Evolutionary conservation across 352 stramenopile species (phyloP).

Genomic region (Saprolegnia diclina): DNA sequence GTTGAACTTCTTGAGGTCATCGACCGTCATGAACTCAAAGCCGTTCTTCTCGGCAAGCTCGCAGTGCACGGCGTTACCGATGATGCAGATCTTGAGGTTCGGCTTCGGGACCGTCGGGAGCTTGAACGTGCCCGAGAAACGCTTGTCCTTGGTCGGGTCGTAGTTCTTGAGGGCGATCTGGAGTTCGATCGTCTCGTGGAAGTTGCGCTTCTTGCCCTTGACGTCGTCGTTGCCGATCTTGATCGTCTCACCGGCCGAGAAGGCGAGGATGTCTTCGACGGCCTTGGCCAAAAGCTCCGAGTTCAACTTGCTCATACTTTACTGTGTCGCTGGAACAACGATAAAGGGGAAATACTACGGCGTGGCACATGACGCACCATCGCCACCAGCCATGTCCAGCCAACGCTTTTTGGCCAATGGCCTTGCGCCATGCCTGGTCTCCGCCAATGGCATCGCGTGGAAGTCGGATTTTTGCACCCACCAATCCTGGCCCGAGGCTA

Average conservation of each 20-base stretch:
- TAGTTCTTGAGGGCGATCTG: slow-evolving; percentile 99
- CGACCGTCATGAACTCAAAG: slow-evolving; percentile 97
- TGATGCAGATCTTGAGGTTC: slow-evolving; percentile 97
- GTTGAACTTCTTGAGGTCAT: slow-evolving; percentile 99
- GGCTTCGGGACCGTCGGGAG: slow-evolving; percentile 93
- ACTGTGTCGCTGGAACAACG: slow-evolving; percentile 27
- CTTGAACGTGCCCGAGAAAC: slow-evolving; percentile 99
- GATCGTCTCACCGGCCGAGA: slow-evolving; percentile 91
- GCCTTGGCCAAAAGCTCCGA: slow-evolving; percentile 93
- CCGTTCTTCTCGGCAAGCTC: slow-evolving; percentile 97
- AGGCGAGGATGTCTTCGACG: slow-evolving; percentile 95
- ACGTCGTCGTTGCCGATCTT: slow-evolving; percentile 86
- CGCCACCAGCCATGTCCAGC: slow-evolving; percentile 11
- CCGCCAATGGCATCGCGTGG: background rate
- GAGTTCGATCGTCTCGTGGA: slow-evolving; percentile 98
- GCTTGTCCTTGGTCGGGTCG: slow-evolving; percentile 99
- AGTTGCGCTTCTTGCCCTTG: slow-evolving; percentile 99
- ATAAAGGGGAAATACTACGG: slow-evolving; percentile 24
- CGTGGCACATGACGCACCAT: background rate
- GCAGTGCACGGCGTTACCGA: slow-evolving; percentile 98
- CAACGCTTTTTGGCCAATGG: no score
- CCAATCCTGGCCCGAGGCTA: no score
- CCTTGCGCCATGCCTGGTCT: background rate
- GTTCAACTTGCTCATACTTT: slow-evolving; percentile 95
- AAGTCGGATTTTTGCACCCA: no score